Base-by-base conservation (phyloP, 768 basidiomycete species). In the Amanita subjunquillea region DNA sequence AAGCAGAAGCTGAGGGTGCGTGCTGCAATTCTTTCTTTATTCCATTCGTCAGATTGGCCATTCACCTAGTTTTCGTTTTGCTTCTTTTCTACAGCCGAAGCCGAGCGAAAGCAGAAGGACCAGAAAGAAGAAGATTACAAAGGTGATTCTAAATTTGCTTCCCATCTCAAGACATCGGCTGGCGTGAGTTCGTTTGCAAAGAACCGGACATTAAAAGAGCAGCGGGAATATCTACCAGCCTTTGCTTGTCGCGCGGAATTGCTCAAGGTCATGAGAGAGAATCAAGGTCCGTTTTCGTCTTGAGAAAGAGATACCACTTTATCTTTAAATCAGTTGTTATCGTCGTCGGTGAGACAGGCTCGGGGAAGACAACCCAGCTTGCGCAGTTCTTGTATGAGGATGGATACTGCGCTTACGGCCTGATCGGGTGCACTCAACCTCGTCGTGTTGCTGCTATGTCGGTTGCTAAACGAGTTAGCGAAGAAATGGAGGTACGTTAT, bases 321-420 rank as follows among this genome's bases (percentile, higher is more conserved):
- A 57, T 51, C 13, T 22, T 25, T 47, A 34, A 22, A 46, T 25
- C 57, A 96, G 96, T 98, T 36, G 74, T 89, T 44, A 82, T 99
- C 53, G 91, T 98, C 37, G 89, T 99, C 38, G 96, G 96, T n/a
- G 96, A 99, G 69, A 99, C 96, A n/a, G 96, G 96, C 8, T 98
- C 95, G 0, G 96, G 96, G 5, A 99, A 99, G 71, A 99, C 96
- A 1, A 98, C 96, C 0, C 96, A 99, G 65, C 72, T 99, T 5
- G 74, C 90, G 0, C 96, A 99, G 63, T 99, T 92, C 69, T 67
- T 99, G 56, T 91, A 97, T 63, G 96, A 99, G 65, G 96, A 99
- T 56, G 96, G 96, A 0, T 99, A 95, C 66, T 90, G 93, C 58
- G 65, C 78, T 3, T 78, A 83, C 68, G 95, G 95, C 15, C 76